These are phyloP conservation scores for Talaromyces sp. DNA, from an alignment of 2,329 filamentous ascomycete species.

Conservation along the genomic window DNA sequence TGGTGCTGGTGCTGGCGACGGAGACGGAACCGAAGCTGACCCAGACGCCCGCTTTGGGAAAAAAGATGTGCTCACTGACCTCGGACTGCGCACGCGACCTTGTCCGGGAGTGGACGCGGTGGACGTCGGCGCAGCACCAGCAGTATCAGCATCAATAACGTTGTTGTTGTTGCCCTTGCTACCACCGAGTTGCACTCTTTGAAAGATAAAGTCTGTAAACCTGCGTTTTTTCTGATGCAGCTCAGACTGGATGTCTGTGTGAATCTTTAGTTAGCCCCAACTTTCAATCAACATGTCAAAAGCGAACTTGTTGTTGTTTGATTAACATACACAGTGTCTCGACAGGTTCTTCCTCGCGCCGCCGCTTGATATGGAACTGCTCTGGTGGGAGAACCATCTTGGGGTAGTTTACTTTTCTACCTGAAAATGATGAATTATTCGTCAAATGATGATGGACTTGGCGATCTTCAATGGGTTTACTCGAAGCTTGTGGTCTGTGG, in stretches of 20 bases:
- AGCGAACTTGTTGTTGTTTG: no score
- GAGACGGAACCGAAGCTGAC: neutral
- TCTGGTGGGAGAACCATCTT: slow-evolving; percentile 46
- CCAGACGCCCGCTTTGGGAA: slow-evolving; percentile 13
- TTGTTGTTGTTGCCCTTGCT: neutral
- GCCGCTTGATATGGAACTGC: slow-evolving; percentile 53
- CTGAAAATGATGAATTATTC: neutral
- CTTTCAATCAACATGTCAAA: neutral
- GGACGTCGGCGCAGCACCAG: slow-evolving; percentile 13
- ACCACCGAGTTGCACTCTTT: slow-evolving; percentile 31
- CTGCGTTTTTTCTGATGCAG: slow-evolving; percentile 42
- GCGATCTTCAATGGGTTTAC: neutral
- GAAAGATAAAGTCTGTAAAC: slow-evolving; percentile 47
- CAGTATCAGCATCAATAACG: slow-evolving; percentile 12
- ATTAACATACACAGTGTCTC: slow-evolving; percentile 47
- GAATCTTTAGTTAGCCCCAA: neutral
- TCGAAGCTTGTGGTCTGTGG: neutral
- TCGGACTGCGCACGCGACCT: slow-evolving; percentile 24
- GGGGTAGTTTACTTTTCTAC: neutral
- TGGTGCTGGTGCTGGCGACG: neutral
- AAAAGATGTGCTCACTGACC: slow-evolving; percentile 30
- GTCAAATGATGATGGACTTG: no score
- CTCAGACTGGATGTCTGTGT: slow-evolving; percentile 42
- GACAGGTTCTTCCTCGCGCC: slow-evolving; percentile 54
- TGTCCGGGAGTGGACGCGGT: slow-evolving; percentile 17